These are phyloP conservation scores for Colletotrichum sp. DNA, from an alignment of 2,329 filamentous ascomycete genomes.

Conservation along the genomic window DNA sequence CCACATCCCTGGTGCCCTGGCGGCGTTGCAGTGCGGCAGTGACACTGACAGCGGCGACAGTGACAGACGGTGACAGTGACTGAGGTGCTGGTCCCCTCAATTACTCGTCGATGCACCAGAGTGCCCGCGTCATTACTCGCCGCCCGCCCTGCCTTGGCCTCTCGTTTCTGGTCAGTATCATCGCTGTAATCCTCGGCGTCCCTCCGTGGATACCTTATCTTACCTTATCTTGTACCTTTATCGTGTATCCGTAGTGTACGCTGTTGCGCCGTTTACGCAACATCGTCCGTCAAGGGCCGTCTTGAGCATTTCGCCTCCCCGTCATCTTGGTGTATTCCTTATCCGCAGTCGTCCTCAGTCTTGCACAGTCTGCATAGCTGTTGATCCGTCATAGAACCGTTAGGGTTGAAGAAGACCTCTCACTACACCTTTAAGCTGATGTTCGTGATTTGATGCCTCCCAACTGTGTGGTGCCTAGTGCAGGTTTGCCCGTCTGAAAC, in stretches of 20 bases:
- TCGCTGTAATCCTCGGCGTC: conserved; percentile 3
- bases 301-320: neutral
- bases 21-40: neutral
- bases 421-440: neutral
- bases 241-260: neutral
- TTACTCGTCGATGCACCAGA: neutral
- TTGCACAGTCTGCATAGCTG: neutral
- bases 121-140: conserved; percentile 17
- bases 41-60: neutral
- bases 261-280: neutral
- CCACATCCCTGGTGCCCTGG: neutral
- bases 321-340: neutral
- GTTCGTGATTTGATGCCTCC: neutral
- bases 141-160: neutral
- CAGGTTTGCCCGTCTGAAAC: neutral
- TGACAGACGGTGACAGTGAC: neutral
- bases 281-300: neutral
- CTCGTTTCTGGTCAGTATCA: neutral
- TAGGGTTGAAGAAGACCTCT: neutral
- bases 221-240: neutral
- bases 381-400: neutral
- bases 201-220: neutral
- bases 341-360: neutral
- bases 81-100: neutral
- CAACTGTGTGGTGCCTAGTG: neutral